Base-by-base conservation (phyloP, 139 green algal genomes). In the Chlorella sp. region DNA sequence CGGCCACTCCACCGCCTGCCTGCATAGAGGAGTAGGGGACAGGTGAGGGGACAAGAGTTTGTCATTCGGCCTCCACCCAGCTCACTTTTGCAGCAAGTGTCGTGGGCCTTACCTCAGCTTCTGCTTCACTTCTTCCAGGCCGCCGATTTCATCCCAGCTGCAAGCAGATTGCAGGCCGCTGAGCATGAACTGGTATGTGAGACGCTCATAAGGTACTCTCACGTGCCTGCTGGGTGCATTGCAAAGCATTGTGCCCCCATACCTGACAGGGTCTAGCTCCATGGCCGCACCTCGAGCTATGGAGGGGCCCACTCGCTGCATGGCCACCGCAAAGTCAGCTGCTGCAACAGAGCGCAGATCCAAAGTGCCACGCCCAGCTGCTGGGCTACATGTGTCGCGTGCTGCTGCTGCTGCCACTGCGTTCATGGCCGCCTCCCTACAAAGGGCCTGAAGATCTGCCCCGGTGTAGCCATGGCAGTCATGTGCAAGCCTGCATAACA, bases 1-100 rank as follows among this genome's bases (percentile, higher is more conserved):
- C 20, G 95, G 95, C 95, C 95, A 98, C 75, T 96, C 93, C 63
- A 96, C 92, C 17, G 92, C 92, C 83, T 97, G 94, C 72, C 80
- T 82, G 75, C 55, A 38, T 4, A 26, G 25, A 34, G 18, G 9
- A 39, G 41, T 0, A 41, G 64, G 26, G 1, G 63, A 69, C 23
- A 32, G 63, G 28, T 36, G 28, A 69, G 21, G 20, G 28, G 38
- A 20, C 28, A 71, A 11, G 30, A 5, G 11, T 18, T 41, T 0
- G 30, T 11, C n/a, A 39, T 60, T 51, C 44, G 9, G 44, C 9
- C 44, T 9, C 9, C 7, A 51, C 44, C n/a, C 23, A 38, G 63
- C 63, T 36, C 11, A 17, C 5, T 21, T 69, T 69, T 16, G 9
- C 18, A 70, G 23, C 6, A 3, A 39, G 2, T 21, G 34, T 25